phyloP scores from a whole-genome alignment of 306 rosid species.

The Pterocarpus santalinus region DNA sequence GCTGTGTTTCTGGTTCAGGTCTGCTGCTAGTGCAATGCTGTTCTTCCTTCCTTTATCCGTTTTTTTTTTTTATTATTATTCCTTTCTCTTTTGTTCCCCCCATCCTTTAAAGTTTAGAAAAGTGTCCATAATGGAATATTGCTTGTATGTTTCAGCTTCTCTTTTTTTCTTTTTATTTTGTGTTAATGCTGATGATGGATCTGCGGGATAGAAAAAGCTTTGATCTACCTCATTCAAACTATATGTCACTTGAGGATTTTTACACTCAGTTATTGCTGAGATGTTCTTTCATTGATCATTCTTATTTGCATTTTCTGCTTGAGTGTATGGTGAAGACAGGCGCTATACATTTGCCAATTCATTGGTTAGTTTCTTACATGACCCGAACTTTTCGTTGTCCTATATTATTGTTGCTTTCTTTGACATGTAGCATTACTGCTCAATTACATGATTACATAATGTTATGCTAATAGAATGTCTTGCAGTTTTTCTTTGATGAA shows the following conservation, averaged over 20 bases:
- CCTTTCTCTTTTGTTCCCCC: slow-evolving; percentile 16
- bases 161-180: not conserved
- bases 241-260: slow-evolving; percentile 43
- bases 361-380: slow-evolving; percentile 18
- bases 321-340: slow-evolving; percentile 13
- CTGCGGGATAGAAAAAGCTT: slow-evolving; percentile 41
- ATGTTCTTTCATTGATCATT: slow-evolving; percentile 31
- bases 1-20: slow-evolving; percentile 50
- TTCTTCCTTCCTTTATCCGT: slow-evolving; percentile 6
- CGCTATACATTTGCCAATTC: slow-evolving; percentile 32
- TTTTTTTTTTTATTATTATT: not conserved
- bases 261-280: slow-evolving; percentile 32
- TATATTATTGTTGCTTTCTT: not conserved
- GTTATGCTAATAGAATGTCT: slow-evolving; percentile 23
- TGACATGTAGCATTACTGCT: not conserved
- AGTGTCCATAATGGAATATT: slow-evolving; percentile 51
- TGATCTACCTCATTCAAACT: slow-evolving; percentile 29
- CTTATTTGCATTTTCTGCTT: slow-evolving; percentile 37
- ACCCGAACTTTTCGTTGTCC: not conserved
- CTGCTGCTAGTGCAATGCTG: slow-evolving; percentile 17
- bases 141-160: slow-evolving; percentile 47
- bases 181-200: slow-evolving; percentile 42
- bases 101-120: slow-evolving; percentile 31
- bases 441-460: slow-evolving; percentile 21
- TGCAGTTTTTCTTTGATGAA: slow-evolving; percentile 13